A percentile compares a stretch with the other conserved stretches of the same genome.
These are phyloP conservation scores for Naganishia randhawae DNA, from an alignment of 768 basidiomycete genomes.

Conservation along the genomic window DNA sequence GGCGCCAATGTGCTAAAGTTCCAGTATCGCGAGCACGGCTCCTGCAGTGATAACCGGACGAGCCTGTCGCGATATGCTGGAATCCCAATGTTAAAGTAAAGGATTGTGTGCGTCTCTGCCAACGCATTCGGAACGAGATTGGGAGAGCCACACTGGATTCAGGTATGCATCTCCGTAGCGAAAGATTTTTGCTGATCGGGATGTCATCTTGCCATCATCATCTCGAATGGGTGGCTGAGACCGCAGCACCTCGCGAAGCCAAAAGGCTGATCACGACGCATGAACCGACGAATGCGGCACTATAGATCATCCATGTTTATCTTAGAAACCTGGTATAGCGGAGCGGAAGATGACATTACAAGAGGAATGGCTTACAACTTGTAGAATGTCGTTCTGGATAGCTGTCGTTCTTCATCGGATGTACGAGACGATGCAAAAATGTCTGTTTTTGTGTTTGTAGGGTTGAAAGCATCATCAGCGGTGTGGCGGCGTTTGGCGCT, in stretches of 20 bases:
- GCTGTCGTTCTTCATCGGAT: constrained; percentile 48
- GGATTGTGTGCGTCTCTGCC: no score
- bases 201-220: neutral
- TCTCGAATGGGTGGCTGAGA: neutral
- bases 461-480: no score
- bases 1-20: no score
- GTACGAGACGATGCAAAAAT: constrained; percentile 50
- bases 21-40: no score
- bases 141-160: no score
- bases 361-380: constrained; percentile 41
- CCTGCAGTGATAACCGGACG: no score
- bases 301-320: constrained; percentile 9
- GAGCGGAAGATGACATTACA: neutral
- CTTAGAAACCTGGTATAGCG: neutral
- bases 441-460: no score
- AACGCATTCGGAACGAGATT: no score
- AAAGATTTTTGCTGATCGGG: neutral
- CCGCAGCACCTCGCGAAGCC: constrained; percentile 30
- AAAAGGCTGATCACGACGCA: constrained; percentile 49
- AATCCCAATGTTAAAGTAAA: no score
- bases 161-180: no score
- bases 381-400: constrained; percentile 49
- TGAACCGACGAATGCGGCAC: constrained; percentile 49
- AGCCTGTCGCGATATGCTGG: no score
- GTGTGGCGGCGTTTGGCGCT: no score